Evolutionary conservation across 2,329 filamentous ascomycete species (phyloP), one percentile per base, ranked within the genome.

Genomic region (Stagonosporopsis cucurbitacearum): DNA sequence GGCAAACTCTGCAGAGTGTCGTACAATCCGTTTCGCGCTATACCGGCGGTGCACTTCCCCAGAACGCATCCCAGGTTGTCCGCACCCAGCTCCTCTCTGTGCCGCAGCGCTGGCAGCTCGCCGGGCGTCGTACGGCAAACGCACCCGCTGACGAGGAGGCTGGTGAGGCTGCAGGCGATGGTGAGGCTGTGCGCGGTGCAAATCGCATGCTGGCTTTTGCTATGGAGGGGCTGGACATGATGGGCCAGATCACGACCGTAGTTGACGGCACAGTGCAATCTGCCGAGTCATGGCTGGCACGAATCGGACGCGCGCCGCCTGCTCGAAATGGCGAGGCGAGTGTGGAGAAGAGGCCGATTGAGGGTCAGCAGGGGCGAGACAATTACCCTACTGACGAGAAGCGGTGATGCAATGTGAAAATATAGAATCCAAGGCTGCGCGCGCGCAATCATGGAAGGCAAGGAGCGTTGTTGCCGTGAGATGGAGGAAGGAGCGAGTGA

Each of bases 211-310:
- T 98, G 12, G 86, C 95, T 1, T 86, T 98, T 47, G 94, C 94
- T 6, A 90, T 89, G 68, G 94, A 98, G 73, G 92, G 93, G 0
- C 81, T 98, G 13, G 92, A 97, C 65, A 96, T 98, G 89, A 92
- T 98, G 83, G 85, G 87, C 1, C 92, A 97, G 73, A 92, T 99
- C 45, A 95, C 88, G 36, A 87, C 88, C 5, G 91, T 97, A 2
- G 84, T 98, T 8, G 91, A 96, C 64, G 90, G 92, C 49, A 98
- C 95, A 0, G 89, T 98, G 49, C 85, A 90, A 51, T 95, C 90
- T 66, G 95, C 95, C 0, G 94, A 98, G 75, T 86, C 88, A 65
- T 98, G 95, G 95, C 91, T 94, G 62, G 89, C 93, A 56, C 82
- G 88, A 19, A 80, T 96, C 55, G 91, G 82, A 32, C 76, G 79